Base-by-base conservation (phyloP, 148 eudicot genomes). In the Amaranthus cruentus region DNA sequence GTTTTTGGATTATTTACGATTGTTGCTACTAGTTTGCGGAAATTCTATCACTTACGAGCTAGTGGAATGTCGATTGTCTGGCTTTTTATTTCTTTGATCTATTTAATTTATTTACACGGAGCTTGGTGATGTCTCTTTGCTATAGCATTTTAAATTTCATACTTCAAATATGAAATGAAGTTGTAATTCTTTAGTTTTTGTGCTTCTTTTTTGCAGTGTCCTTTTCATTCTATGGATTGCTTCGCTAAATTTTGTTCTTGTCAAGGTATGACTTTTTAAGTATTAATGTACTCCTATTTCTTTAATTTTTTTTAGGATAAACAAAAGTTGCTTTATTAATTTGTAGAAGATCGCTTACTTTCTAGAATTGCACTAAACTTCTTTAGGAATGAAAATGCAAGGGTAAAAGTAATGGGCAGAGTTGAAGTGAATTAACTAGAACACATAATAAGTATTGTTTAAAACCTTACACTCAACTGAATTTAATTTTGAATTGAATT, bases 21-120 rank as follows among this genome's bases (percentile, higher is more conserved):
- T 76, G 67, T 88, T 61, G 97, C 97, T 73, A 77, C 75, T 74
- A 73, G 75, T 50, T 77, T 81, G 70, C 85, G 91, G 83, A 63
- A 82, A 61, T 13, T 53, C 7, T 89, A 42, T 81, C 77, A 80
- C 75, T 76, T 94, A 72, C 83, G 78, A 76, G 93, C 93, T 52
- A 83, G 58, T 72, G 95, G 93, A 64, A 94, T 88, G 97, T 84
- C 98, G n/a, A 56, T 88, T 72, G 85, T 88, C 56, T 94, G 98
- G 98, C 90, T 88, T 47, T 68, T 85, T 70, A 74, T 89, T 73
- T 94, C 96, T 51, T 76, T 85, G 79, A 77, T 77, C 60, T 94
- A 91, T 84, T 69, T 91, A 69, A 74, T 84, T 42, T 89, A 91
- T 79, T 88, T 94, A 58, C 98, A 94, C 71, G 98, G 93, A 79